These are phyloP conservation scores for Aspergillus fischeri DNA, from an alignment of 2,329 filamentous ascomycete species.

Conservation along the genomic window DNA sequence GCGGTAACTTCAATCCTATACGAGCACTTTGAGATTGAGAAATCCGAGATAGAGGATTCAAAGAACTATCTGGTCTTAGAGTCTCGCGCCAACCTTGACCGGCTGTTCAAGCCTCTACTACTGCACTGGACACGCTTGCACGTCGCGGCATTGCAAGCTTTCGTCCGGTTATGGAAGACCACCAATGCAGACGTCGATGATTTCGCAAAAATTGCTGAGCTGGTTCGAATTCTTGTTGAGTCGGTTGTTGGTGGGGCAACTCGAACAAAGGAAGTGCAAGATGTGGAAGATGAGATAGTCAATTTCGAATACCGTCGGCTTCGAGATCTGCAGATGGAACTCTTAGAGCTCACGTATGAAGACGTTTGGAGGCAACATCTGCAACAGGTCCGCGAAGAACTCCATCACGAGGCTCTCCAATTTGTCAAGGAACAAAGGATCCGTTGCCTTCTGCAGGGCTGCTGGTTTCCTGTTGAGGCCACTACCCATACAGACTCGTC, in stretches of 20 bases:
- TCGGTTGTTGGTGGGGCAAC: conserved; percentile 79
- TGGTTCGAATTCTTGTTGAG: conserved; percentile 84
- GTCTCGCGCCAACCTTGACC: conserved; percentile 73
- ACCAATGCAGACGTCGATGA: conserved; percentile 81
- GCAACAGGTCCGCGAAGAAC: conserved; percentile 81
- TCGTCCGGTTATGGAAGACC: conserved; percentile 88
- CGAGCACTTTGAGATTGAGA: conserved; percentile 93
- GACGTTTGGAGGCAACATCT: conserved; percentile 92
- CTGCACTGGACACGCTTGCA: conserved; percentile 93
- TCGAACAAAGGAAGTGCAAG: conserved; percentile 76
- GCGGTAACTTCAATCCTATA: conserved; percentile 84
- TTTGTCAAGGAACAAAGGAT: conserved; percentile 98
- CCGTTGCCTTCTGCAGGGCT: conserved; percentile 78
- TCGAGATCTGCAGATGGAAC: conserved; percentile 86
- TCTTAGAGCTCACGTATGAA: conserved; percentile 86
- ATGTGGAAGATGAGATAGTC: conserved; percentile 83
- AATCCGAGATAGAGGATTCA: conserved; percentile 71
- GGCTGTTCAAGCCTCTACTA: conserved; percentile 78
- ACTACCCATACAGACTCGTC: conserved; percentile 49
- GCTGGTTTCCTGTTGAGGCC: conserved; percentile 70
- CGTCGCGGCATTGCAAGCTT: conserved; percentile 76
- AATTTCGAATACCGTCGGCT: conserved; percentile 77
- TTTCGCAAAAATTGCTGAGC: conserved; percentile 87
- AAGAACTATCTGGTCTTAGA: conserved; percentile 73
- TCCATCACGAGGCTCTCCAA: conserved; percentile 85